Conservation (phyloP, 1,139 yeast genomes). For the Diutina ranongensis region DNA sequence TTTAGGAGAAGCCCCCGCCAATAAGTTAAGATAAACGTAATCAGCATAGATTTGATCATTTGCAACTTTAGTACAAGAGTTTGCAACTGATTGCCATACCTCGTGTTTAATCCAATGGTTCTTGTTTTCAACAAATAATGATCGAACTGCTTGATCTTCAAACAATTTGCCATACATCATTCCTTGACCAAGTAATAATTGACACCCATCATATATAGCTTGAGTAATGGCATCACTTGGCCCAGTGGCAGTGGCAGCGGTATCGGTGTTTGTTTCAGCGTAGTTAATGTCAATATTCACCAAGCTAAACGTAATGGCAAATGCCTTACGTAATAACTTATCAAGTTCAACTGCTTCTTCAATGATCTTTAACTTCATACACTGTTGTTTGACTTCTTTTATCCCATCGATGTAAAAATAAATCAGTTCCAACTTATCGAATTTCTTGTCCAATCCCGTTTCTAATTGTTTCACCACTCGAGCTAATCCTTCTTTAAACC, state of each 20-base stretch:
- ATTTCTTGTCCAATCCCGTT: background rate
- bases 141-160: background rate
- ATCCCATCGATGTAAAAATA: conserved; percentile 2
- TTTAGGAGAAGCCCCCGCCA: background rate
- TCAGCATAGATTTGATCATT: background rate
- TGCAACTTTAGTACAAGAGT: background rate
- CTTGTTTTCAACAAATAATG: background rate
- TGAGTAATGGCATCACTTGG: background rate
- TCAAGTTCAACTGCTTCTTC: background rate
- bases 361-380: background rate
- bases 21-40: background rate
- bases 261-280: background rate
- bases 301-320: background rate
- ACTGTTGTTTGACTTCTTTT: background rate
- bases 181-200: background rate
- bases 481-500: background rate
- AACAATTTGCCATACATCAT: background rate
- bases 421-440: background rate
- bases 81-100: background rate
- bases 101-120: background rate
- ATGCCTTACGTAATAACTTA: background rate
- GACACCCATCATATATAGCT: background rate
- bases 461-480: background rate
- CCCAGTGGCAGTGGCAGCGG: background rate
- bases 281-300: background rate